Conservation (phyloP, 129 eudicot species). For the Tagetes patula region DNA sequence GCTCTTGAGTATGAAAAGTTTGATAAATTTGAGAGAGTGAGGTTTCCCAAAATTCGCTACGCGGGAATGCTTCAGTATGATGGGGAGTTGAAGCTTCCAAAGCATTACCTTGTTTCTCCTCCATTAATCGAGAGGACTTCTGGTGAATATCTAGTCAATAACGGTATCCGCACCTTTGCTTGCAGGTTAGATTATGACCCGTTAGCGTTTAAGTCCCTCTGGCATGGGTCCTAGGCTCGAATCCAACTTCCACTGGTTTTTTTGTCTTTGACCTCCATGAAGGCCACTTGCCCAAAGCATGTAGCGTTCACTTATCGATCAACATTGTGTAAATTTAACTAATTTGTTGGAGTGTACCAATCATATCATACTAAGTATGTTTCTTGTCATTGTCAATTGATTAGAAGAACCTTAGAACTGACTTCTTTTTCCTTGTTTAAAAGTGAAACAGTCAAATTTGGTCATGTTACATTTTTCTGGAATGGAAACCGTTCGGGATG, state of each 20-base stretch:
- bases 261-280: too few relatives aligned
- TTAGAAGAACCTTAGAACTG: background rate
- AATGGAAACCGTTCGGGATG: slow-evolving; percentile 92
- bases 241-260: too few relatives aligned
- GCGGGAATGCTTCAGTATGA: slow-evolving; percentile 97
- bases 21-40: slow-evolving; percentile 72
- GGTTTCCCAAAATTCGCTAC: slow-evolving; percentile 72
- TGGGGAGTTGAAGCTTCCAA: slow-evolving; percentile 91
- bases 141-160: slow-evolving; percentile 75
- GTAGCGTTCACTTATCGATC: too few relatives aligned
- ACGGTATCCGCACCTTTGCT: slow-evolving; percentile 77
- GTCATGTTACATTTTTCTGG: slow-evolving; percentile 96
- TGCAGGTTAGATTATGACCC: slow-evolving; percentile 55
- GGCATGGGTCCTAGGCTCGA: too few relatives aligned
- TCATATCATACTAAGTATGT: background rate
- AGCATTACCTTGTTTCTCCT: slow-evolving; percentile 77
- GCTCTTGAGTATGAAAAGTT: slow-evolving; percentile 81
- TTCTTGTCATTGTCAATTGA: background rate
- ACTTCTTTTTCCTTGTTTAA: background rate
- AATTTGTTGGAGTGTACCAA: background rate
- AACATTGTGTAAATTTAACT: background rate
- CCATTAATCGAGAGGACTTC: slow-evolving; percentile 91
- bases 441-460: slow-evolving; percentile 95
- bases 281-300: too few relatives aligned
- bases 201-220: background rate